Base-by-base conservation (phyloP, 1,284 basidiomycete genomes). In the Vanrija humicola region DNA sequence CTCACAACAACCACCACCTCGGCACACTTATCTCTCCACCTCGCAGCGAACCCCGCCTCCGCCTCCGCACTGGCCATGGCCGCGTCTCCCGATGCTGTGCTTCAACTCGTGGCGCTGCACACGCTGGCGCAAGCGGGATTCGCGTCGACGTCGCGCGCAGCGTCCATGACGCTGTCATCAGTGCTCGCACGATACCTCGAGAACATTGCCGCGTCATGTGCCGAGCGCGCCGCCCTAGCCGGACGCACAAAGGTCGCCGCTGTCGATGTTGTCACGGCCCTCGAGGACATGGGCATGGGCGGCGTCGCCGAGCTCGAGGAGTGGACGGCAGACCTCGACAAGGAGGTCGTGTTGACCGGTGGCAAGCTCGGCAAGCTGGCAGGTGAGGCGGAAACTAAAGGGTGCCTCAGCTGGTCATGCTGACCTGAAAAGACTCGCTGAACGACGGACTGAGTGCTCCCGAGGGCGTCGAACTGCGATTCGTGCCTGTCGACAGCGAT, bases 71-170 rank as follows among this genome's bases (percentile, higher is more conserved):
- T 34, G 26, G 52, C 42, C 54, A 65, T 64, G 64, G 52, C 60
- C 23, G 56, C 59, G 28, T 69, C 67, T 23, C 73, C 70, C 28
- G 71, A 72, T 49, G 72, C 72, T 9, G 60, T 74, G 16, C 61
- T 74, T 14, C 72, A 74, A 52, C 65, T 74, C 42, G 71, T 70
- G 15, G 64, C 65, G 6, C 65, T 73, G 21, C 70, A 73, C 52
- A 56, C 68, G 21, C 69, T 74, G 16, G 64, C 73, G 15, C 60
- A 61, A 12, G 64, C 73, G 5, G 72, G 70, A 3, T 73, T 73
- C 64, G 70, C 72, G 10, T 73, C 69, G 38, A 73, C 72, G 21
- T 72, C 69, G 21, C 58, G 59, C 16, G 71, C 72, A 16, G 73
- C 72, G 6, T 68, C 66, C 26, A 23, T 73, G 38, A 69, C 71